A percentile compares a stretch with the other conserved stretches of the same genome.
Conservation (phyloP, 495 filamentous ascomycete species). For the Penicillium goetzii region DNA sequence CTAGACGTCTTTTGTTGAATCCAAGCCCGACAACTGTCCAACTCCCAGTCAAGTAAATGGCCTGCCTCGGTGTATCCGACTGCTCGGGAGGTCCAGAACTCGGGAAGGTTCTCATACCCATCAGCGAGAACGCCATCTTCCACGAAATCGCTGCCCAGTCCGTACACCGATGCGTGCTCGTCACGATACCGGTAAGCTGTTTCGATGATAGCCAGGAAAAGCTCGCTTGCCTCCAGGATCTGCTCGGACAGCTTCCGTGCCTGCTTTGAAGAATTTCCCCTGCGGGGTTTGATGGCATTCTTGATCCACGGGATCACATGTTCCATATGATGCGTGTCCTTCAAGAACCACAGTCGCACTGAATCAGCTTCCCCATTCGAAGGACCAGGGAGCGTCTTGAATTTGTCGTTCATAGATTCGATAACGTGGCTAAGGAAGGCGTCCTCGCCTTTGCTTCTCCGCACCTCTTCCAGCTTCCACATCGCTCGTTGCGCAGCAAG, state of each 20-base stretch:
- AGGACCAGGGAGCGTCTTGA: slow-evolving; percentile 59
- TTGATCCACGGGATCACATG: slow-evolving; percentile 76
- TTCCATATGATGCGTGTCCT: slow-evolving; percentile 73
- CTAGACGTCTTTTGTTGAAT: slow-evolving; percentile 38
- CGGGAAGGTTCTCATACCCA: slow-evolving; percentile 66
- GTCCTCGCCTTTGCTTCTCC: slow-evolving; percentile 48
- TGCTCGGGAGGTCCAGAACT: slow-evolving; percentile 74
- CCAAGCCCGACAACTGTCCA: slow-evolving; percentile 49
- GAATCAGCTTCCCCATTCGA: slow-evolving; percentile 67
- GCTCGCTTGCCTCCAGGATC: slow-evolving; percentile 76
- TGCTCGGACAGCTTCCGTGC: slow-evolving; percentile 52
- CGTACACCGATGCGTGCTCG: slow-evolving; percentile 68
- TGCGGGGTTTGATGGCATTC: slow-evolving; percentile 66
- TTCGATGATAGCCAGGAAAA: slow-evolving; percentile 72
- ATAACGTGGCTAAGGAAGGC: slow-evolving; percentile 71
- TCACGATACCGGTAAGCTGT: slow-evolving; percentile 75
- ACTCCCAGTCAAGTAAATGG: slow-evolving; percentile 52
- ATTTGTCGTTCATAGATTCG: slow-evolving; percentile 67
- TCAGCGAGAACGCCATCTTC: slow-evolving; percentile 67
- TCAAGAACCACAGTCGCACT: slow-evolving; percentile 80
- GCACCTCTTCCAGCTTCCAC: slow-evolving; percentile 75
- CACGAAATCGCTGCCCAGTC: slow-evolving; percentile 64
- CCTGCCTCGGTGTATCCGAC: slow-evolving; percentile 52
- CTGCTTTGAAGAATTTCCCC: slow-evolving; percentile 37
- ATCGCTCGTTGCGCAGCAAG: slow-evolving; percentile 79